phyloP scores from a whole-genome alignment of 2,329 filamentous ascomycete genomes.

The Onygenales sp. region DNA sequence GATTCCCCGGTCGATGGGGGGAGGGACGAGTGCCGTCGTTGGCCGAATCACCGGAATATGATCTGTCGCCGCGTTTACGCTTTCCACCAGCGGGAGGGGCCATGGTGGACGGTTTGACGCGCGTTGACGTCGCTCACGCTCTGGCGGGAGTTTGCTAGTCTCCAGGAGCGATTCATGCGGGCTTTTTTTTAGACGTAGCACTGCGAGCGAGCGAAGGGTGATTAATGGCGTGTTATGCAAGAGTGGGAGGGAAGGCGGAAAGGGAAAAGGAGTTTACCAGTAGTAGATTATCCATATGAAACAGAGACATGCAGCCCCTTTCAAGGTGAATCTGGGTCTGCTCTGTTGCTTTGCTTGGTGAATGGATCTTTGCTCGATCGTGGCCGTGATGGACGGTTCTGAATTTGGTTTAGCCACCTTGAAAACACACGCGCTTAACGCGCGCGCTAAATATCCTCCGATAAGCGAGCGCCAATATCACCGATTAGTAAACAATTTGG shows the following conservation, averaged over 20 bases:
- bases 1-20: slow-evolving; percentile 37
- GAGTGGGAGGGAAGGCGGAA: neutral
- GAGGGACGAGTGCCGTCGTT: slow-evolving; percentile 34
- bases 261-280: neutral
- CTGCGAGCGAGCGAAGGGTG: neutral
- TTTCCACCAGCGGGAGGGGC: slow-evolving; percentile 43
- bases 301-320: neutral
- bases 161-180: slow-evolving; percentile 24
- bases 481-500: too few species aligned
- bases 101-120: slow-evolving; percentile 32
- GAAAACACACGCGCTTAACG: neutral
- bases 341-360: neutral
- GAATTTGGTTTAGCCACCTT: slow-evolving; percentile 6
- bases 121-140: slow-evolving; percentile 17
- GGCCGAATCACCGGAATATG: slow-evolving; percentile 33
- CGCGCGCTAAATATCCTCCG: neutral
- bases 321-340: neutral
- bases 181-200: neutral
- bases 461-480: neutral
- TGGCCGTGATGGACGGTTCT: neutral
- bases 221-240: neutral
- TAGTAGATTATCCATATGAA: neutral
- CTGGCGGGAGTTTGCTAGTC: slow-evolving; percentile 16
- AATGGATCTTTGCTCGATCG: neutral
- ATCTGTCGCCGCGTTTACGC: slow-evolving; percentile 43